Percentiles rank a stretch among this genome's conserved stretches.
These are phyloP conservation scores for Globisporangium splendens DNA, from an alignment of 352 stramenopile genomes.

Conservation along the genomic window DNA sequence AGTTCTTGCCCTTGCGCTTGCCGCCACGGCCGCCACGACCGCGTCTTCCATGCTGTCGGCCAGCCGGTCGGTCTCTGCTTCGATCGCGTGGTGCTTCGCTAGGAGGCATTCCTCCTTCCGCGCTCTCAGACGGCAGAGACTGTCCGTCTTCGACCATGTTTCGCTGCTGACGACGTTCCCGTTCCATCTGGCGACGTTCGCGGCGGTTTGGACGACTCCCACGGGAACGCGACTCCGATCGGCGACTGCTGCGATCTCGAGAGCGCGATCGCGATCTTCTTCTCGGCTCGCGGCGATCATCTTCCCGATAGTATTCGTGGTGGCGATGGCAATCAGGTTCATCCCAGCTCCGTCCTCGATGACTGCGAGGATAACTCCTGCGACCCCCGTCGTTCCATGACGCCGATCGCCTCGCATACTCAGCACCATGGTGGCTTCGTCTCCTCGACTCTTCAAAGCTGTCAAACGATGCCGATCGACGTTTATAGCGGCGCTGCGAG, in stretches of 20 bases:
- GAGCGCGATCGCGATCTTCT: slow-evolving; percentile 12
- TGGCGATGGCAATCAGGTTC: too few species aligned
- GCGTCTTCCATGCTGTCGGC: background rate
- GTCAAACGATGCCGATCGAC: slow-evolving; percentile 10
- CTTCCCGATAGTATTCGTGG: slow-evolving; percentile 1
- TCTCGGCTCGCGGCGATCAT: slow-evolving; percentile 1
- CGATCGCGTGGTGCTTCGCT: background rate
- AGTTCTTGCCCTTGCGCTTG: slow-evolving; percentile 18
- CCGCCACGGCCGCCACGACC: background rate
- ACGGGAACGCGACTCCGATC: background rate
- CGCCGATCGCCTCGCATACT: slow-evolving; percentile 4
- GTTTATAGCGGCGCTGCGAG: slow-evolving; percentile 3
- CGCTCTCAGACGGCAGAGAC: slow-evolving; percentile 1
- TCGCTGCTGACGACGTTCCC: background rate
- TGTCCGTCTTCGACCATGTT: background rate
- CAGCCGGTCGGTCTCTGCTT: background rate
- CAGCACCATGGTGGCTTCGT: background rate
- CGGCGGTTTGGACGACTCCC: slow-evolving; percentile 4
- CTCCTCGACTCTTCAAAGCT: slow-evolving; percentile 1
- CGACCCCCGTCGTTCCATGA: background rate
- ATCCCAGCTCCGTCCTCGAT: too few species aligned
- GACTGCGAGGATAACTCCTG: slow-evolving; percentile 3
- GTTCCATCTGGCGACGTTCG: slow-evolving; percentile 4
- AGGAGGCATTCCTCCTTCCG: background rate
- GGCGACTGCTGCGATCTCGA: slow-evolving; percentile 8